Conservation (phyloP, 2,329 filamentous ascomycete genomes). For the Colletotrichum eleusines region DNA sequence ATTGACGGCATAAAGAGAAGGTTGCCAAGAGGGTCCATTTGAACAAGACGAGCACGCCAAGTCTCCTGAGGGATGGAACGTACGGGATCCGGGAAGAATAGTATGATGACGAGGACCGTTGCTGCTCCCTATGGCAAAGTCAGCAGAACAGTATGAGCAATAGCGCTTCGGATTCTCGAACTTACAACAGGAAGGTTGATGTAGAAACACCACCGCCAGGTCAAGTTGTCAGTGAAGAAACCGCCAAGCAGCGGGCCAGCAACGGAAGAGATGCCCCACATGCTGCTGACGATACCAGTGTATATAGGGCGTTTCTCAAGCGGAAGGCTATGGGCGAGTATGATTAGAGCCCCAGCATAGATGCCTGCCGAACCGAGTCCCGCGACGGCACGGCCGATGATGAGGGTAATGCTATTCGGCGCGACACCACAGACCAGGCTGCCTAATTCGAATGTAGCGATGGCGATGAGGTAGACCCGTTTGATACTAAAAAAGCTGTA, state of each 20-base stretch:
- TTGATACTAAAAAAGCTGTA: slow-evolving; percentile 61
- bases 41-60: slow-evolving; percentile 29
- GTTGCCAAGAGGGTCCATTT: slow-evolving; percentile 47
- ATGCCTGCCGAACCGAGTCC: slow-evolving; percentile 59
- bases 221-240: slow-evolving; percentile 51
- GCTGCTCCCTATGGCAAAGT: slow-evolving; percentile 49
- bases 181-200: slow-evolving; percentile 55
- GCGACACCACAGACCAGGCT: slow-evolving; percentile 56
- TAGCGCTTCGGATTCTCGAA: slow-evolving; percentile 7
- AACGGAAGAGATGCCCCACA: slow-evolving; percentile 60
- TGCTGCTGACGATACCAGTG: slow-evolving; percentile 56
- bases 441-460: slow-evolving; percentile 58
- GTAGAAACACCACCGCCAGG: slow-evolving; percentile 57
- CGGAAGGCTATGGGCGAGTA: slow-evolving; percentile 56
- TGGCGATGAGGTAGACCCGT: slow-evolving; percentile 53
- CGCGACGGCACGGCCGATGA: slow-evolving; percentile 52
- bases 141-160: background rate
- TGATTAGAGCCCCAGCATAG: slow-evolving; percentile 58
- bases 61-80: slow-evolving; percentile 4
- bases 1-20: slow-evolving; percentile 52
- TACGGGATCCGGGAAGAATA: slow-evolving; percentile 45
- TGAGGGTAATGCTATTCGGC: slow-evolving; percentile 50
- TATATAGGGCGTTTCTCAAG: slow-evolving; percentile 51
- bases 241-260: slow-evolving; percentile 52
- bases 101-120: slow-evolving; percentile 49